Evolutionary conservation across 1,139 yeast genomes (phyloP), one percentile per base, ranked within the genome.

Genomic region (Candida glucosophila): DNA sequence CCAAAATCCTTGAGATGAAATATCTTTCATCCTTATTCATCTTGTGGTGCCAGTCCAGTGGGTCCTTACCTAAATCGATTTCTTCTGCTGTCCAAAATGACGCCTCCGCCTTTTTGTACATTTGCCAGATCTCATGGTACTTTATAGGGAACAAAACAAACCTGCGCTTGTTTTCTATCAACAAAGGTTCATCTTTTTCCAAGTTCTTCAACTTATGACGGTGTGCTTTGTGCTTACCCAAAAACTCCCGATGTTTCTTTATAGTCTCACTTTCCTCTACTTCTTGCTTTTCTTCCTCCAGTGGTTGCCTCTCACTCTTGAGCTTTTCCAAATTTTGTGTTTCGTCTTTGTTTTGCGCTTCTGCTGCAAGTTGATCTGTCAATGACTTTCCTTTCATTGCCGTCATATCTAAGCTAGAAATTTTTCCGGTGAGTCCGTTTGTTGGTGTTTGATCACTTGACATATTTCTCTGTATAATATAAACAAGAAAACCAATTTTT

Each of bases 51-150:
- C 97, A 88, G 62, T 90, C 97, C 46, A 70, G 71, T 36, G 70
- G 52, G 55, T 90, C 99, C 67, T 90, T 90, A 36, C 93, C 77
- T 42, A 90, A 71, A 57, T 90, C 99, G 42, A 92, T 86, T 64
- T 90, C 99, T 66, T 90, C 99, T 29, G 98, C 96, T 27, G 98
- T 90, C 99, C 99, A 90, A 72, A 90, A 90, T 8, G 96, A 85
- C 14, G 98, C 97, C 67, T 90, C 98, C 22, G 97, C 96, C 63
- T 88, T 86, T 68, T 90, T 90, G 65, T 90, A 90, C 73, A 93
- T 90, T 57, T 88, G 95, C 97, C 98, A 90, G 49, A 92, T 82
- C 63, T 90, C 97, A 54, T 88, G 92, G 65, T 86, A 92, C 61
- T 83, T 82, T 61, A 90, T 86, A 39, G 99, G 99, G 77, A 90